Evolutionary conservation across 2,329 filamentous ascomycete species (phyloP).

Genomic region (Alternaria ventricosa): DNA sequence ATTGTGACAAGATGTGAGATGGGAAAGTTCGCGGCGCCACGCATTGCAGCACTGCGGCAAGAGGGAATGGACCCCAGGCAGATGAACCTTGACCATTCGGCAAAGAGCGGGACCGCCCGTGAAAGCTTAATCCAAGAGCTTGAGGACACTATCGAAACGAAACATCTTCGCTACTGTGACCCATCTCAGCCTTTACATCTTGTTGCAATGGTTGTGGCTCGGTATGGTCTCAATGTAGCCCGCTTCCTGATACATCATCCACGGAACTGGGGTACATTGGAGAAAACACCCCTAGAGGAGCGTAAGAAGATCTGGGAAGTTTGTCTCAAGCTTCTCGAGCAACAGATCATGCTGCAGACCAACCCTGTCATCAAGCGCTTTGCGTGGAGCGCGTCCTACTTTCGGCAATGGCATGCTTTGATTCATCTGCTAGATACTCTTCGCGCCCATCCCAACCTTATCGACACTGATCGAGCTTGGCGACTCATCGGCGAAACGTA

Average conservation of each 20-base stretch:
- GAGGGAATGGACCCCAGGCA: slow-evolving; percentile 14
- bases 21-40: slow-evolving; percentile 36
- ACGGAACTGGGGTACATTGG: slow-evolving; percentile 61
- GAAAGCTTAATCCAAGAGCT: slow-evolving; percentile 41
- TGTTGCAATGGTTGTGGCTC: slow-evolving; percentile 65
- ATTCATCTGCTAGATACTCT: slow-evolving; percentile 59
- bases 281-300: slow-evolving; percentile 68
- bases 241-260: slow-evolving; percentile 76
- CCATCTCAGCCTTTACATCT: slow-evolving; percentile 64
- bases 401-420: slow-evolving; percentile 67
- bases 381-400: slow-evolving; percentile 66
- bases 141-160: slow-evolving; percentile 47
- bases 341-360: slow-evolving; percentile 66
- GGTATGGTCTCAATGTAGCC: slow-evolving; percentile 75
- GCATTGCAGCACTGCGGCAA: slow-evolving; percentile 27
- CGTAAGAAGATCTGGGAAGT: slow-evolving; percentile 3
- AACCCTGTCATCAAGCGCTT: slow-evolving; percentile 64
- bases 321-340: slow-evolving; percentile 68
- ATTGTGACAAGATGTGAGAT: slow-evolving; percentile 47
- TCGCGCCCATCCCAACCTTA: slow-evolving; percentile 37
- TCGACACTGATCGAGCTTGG: slow-evolving; percentile 46
- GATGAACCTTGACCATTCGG: slow-evolving; percentile 5
- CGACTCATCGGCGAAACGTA: slow-evolving; percentile 39
- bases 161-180: slow-evolving; percentile 45
- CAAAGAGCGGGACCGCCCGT: slow-evolving; percentile 5